Evolutionary conservation across 495 filamentous ascomycete genomes (phyloP).

Genomic region (Xylaria intraflava): DNA sequence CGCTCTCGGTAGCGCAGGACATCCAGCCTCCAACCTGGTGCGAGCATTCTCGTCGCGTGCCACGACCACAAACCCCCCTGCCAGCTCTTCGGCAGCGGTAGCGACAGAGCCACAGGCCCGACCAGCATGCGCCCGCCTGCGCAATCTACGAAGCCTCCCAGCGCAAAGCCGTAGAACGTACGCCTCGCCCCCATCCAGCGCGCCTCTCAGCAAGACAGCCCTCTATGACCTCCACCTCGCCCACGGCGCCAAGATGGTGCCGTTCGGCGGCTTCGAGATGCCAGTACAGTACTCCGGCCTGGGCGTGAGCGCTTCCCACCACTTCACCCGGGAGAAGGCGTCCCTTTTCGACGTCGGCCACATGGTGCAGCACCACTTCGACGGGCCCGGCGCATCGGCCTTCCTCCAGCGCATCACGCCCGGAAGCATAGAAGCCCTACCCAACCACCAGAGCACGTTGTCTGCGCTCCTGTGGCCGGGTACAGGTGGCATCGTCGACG

Average conservation of each 20-base stretch:
- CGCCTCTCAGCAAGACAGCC: conserved; percentile 57
- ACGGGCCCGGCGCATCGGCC: conserved; percentile 65
- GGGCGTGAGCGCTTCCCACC: conserved; percentile 70
- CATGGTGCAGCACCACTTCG: conserved; percentile 64
- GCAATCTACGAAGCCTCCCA: background rate
- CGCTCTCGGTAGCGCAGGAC: conserved; percentile 7
- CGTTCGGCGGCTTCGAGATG: conserved; percentile 93
- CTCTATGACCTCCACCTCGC: conserved; percentile 77
- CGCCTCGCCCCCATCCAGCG: conserved; percentile 22
- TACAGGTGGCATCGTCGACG: conserved; percentile 89
- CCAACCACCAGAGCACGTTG: conserved; percentile 59
- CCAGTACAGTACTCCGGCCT: conserved; percentile 78
- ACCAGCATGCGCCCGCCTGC: conserved; percentile 1
- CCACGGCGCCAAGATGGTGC: conserved; percentile 87
- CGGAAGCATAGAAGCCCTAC: conserved; percentile 44
- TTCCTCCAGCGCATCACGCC: conserved; percentile 82
- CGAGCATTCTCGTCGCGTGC: conserved; percentile 14
- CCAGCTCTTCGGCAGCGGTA: conserved; percentile 1
- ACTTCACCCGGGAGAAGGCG: conserved; percentile 77
- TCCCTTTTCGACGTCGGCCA: conserved; percentile 86
- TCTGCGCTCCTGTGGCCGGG: conserved; percentile 68
- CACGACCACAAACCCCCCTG: background rate
- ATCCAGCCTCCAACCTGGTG: conserved; percentile 1
- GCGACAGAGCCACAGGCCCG: conserved; percentile 12
- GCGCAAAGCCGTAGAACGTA: conserved; percentile 16